phyloP scores from a whole-genome alignment of 176 grass and related monocot species.

The Carex kokanica region DNA sequence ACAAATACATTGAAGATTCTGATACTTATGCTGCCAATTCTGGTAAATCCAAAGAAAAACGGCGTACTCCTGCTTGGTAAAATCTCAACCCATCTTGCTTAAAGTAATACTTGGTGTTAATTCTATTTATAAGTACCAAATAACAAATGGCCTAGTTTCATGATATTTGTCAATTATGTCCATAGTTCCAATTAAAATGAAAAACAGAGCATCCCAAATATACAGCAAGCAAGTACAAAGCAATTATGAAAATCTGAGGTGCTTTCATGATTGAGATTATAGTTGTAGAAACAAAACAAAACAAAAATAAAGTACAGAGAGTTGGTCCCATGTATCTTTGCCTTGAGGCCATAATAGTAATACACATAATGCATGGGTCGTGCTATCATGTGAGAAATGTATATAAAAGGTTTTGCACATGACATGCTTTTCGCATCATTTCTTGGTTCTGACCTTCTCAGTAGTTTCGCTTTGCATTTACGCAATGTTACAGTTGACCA shows the following conservation, averaged over 20 bases:
- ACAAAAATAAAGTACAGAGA: background rate
- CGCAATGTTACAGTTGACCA: conserved; percentile 20
- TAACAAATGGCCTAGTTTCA: background rate
- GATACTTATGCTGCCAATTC: conserved; percentile 60
- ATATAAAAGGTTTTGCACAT: conserved; percentile 11
- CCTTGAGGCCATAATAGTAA: conserved; percentile 20
- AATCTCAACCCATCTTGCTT: background rate
- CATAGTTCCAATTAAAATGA: background rate
- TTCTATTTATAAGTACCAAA: background rate
- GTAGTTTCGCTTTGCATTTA: conserved; percentile 21
- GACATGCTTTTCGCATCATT: conserved; percentile 18
- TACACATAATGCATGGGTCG: conserved; percentile 27
- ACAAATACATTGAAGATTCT: conserved; percentile 75
- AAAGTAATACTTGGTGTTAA: background rate
- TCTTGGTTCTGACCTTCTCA: conserved; percentile 15
- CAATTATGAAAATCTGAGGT: background rate
- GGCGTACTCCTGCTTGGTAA: conserved; percentile 88
- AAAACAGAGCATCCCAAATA: background rate
- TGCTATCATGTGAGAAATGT: conserved; percentile 28
- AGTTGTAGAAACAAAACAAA: conserved; percentile 6
- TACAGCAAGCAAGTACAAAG: conserved; percentile 21
- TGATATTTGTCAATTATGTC: background rate
- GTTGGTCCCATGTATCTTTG: conserved; percentile 20
- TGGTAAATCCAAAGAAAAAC: conserved; percentile 41
- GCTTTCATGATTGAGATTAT: conserved; percentile 13